Conservation (phyloP, 31 red algal species). For the Porphyra umbilicalis region DNA sequence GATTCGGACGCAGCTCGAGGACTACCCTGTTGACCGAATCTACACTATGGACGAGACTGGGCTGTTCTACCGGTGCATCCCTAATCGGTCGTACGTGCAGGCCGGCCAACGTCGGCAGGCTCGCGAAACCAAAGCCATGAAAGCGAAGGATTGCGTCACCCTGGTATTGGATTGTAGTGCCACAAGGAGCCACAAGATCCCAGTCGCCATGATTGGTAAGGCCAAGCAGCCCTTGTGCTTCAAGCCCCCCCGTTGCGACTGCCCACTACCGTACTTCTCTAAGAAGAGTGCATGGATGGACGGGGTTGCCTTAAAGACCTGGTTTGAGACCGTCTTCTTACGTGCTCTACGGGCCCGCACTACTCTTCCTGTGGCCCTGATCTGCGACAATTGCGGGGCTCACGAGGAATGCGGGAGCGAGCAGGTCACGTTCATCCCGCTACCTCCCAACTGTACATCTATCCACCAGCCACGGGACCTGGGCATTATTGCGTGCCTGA, state of each 20-base stretch:
- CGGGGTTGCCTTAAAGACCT: not conserved
- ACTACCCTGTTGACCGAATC: constrained; percentile 4
- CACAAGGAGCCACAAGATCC: constrained; percentile 8
- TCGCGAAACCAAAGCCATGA: constrained; percentile 14
- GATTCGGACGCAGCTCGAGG: not conserved
- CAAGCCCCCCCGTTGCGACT: not conserved
- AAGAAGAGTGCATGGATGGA: constrained; percentile 14
- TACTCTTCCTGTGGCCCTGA: too few species aligned
- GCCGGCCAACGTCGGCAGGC: constrained; percentile 5
- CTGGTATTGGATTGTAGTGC: constrained; percentile 4
- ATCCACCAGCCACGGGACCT: constrained; percentile 26
- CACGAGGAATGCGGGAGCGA: not conserved
- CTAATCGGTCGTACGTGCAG: constrained; percentile 2
- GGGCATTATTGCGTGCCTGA: constrained; percentile 20
- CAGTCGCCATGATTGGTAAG: constrained; percentile 3
- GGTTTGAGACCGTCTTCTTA: constrained; percentile 4
- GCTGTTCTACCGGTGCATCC: constrained; percentile 10
- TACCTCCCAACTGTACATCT: too few species aligned
- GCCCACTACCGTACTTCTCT: constrained; percentile 1
- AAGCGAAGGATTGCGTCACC: too few species aligned
- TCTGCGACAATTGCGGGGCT: constrained; percentile 22
- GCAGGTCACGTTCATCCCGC: not conserved
- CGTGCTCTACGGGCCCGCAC: not conserved
- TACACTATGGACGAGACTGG: constrained; percentile 26
- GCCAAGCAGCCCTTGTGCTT: not conserved